phyloP scores from a whole-genome alignment of 805 yeast species.

The Diddensiella santjacobensis region DNA sequence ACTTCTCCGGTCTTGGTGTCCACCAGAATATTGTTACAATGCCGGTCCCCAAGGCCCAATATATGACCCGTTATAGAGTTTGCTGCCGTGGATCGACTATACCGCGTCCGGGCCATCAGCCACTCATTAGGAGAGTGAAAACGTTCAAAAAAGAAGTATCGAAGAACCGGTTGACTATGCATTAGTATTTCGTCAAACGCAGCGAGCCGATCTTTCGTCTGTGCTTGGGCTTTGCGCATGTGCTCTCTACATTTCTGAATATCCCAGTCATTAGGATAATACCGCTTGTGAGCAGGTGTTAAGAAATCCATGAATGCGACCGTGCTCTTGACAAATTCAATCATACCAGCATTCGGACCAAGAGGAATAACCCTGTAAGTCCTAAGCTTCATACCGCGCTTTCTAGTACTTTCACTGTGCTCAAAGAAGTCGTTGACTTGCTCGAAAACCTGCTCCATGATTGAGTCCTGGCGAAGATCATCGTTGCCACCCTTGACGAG shows the following conservation, averaged over 20 bases:
- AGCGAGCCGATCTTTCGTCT: constrained; percentile 24
- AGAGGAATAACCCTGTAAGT: constrained; percentile 89
- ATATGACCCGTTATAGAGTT: constrained; percentile 84
- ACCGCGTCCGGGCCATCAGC: constrained; percentile 61
- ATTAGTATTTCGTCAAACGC: constrained; percentile 45
- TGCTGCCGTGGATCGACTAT: constrained; percentile 76
- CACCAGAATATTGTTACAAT: constrained; percentile 82
- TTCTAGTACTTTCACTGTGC: constrained; percentile 52
- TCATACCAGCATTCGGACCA: constrained; percentile 81
- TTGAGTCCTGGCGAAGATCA: constrained; percentile 91
- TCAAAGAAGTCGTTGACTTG: constrained; percentile 70
- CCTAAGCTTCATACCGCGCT: constrained; percentile 58
- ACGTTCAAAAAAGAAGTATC: constrained; percentile 63
- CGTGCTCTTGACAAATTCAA: constrained; percentile 84
- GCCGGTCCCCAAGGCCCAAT: constrained; percentile 93
- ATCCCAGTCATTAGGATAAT: constrained; percentile 42
- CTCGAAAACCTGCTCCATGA: constrained; percentile 95
- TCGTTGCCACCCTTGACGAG: constrained; percentile 84
- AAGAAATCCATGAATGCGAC: constrained; percentile 66
- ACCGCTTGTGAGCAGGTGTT: constrained; percentile 53
- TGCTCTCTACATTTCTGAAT: constrained; percentile 55
- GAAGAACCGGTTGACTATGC: constrained; percentile 62
- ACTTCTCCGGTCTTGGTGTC: constrained; percentile 86
- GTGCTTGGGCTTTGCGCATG: constrained; percentile 56
- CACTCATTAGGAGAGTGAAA: constrained; percentile 68